Evolutionary conservation across 306 rosid genomes (phyloP).

Genomic region (Quercus ilex): DNA sequence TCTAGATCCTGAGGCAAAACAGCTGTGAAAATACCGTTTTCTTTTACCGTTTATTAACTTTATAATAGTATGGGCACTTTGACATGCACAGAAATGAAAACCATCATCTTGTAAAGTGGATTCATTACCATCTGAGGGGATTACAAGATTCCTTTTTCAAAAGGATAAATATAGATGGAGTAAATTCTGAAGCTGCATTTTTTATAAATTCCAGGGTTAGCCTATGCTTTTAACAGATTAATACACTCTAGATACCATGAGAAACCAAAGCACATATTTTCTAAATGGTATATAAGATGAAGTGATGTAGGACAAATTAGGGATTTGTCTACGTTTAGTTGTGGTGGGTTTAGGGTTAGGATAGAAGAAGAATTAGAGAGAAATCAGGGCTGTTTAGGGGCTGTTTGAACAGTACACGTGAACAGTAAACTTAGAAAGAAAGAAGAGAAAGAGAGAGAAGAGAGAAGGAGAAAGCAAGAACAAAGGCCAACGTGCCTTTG

Average conservation of each 20-base stretch:
- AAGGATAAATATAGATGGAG: neutral
- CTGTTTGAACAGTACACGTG: too few species aligned
- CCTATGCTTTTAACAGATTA: neutral
- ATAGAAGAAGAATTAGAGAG: too few species aligned
- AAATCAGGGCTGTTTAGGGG: too few species aligned
- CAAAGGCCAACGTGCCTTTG: too few species aligned
- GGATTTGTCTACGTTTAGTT: too few species aligned
- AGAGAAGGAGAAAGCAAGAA: too few species aligned
- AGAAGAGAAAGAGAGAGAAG: too few species aligned
- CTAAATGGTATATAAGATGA: neutral
- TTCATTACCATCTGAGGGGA: neutral
- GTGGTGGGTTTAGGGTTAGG: too few species aligned
- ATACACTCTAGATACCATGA: neutral
- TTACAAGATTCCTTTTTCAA: neutral
- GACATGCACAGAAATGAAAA: neutral
- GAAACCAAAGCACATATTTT: neutral
- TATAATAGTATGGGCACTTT: neutral
- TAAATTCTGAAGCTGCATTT: neutral
- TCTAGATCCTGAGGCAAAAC: neutral
- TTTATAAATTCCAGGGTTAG: neutral
- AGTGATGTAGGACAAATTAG: too few species aligned
- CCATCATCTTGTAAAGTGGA: neutral
- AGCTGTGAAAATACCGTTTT: neutral
- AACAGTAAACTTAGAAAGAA: too few species aligned
- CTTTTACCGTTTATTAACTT: neutral